Conservation (phyloP, 208 protist genomes). For the Trypanosoma conorhini region DNA sequence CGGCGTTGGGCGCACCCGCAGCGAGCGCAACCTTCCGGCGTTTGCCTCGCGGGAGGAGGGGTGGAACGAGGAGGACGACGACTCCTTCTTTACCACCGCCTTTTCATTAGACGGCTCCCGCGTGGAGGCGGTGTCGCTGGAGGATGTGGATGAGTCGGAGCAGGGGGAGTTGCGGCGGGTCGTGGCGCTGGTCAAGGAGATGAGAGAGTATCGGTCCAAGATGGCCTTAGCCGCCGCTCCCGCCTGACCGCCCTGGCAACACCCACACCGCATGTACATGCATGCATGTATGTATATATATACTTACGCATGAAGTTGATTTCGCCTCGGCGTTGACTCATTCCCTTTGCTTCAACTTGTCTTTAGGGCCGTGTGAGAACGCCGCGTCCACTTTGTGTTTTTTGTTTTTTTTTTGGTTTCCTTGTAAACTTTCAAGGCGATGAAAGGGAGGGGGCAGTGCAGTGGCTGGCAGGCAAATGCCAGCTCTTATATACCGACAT, state of each 20-base stretch:
- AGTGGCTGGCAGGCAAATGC: too few relatives aligned
- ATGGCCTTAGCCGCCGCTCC: not conserved
- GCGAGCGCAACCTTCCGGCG: not conserved
- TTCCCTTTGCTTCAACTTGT: slow-evolving; percentile 1
- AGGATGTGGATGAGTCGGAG: not conserved
- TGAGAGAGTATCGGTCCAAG: not conserved
- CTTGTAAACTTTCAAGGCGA: too few relatives aligned
- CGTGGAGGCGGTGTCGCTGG: not conserved
- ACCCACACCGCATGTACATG: not conserved
- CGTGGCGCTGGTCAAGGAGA: not conserved
- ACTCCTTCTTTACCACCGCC: not conserved
- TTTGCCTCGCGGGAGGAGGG: not conserved
- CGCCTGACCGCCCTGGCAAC: not conserved
- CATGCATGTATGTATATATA: slow-evolving; percentile 14
- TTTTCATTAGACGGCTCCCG: not conserved
- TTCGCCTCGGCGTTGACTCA: not conserved
- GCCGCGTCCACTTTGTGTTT: too few relatives aligned
- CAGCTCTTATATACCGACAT: too few relatives aligned
- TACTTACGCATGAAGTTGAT: slow-evolving; percentile 2
- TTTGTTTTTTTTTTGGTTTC: too few relatives aligned
- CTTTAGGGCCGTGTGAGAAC: not conserved
- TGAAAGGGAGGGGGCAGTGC: too few relatives aligned
- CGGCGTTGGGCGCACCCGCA: not conserved
- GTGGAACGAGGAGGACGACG: not conserved
- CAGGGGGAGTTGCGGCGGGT: not conserved